These are phyloP conservation scores for Leishmania amazonensis DNA, from an alignment of 208 protist species.

Conservation along the genomic window DNA sequence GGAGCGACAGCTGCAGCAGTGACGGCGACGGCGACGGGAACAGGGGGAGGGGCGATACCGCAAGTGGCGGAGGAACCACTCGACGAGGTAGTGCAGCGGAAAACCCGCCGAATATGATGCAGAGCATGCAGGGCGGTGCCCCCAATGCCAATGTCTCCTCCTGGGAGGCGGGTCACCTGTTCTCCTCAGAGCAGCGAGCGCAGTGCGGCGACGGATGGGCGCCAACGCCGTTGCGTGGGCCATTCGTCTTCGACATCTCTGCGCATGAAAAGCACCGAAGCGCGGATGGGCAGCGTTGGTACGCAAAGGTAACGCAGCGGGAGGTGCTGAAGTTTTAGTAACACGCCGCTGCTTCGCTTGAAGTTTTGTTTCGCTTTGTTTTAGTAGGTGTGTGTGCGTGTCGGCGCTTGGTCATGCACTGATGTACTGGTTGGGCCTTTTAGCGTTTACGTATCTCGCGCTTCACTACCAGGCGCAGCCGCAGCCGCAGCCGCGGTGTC, in stretches of 20 bases:
- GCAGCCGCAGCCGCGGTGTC: neutral
- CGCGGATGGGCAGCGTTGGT: slow-evolving; percentile 26
- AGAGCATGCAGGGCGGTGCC: slow-evolving; percentile 1
- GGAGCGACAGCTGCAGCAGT: neutral
- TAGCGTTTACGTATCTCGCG: neutral
- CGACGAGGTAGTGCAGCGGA: neutral
- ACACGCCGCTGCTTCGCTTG: neutral
- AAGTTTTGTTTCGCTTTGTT: neutral
- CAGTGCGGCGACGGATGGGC: slow-evolving; percentile 29
- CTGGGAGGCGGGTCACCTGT: slow-evolving; percentile 13
- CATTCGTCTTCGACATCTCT: slow-evolving; percentile 26
- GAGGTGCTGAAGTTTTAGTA: slow-evolving; percentile 15
- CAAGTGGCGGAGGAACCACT: neutral
- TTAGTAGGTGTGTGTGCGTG: neutral
- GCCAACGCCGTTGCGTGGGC: slow-evolving; percentile 30
- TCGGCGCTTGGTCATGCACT: neutral
- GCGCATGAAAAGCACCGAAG: slow-evolving; percentile 12
- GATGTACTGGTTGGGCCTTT: neutral
- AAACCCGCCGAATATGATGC: slow-evolving; percentile 6
- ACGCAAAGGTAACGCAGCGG: slow-evolving; percentile 16
- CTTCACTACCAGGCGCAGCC: neutral
- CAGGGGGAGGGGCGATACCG: neutral
- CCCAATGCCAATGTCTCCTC: slow-evolving; percentile 1
- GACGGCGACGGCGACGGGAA: neutral
- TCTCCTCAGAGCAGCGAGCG: slow-evolving; percentile 33